These are phyloP conservation scores for Tetratostichococcus sp. DNA, from an alignment of 139 green algal species.

Conservation along the genomic window DNA sequence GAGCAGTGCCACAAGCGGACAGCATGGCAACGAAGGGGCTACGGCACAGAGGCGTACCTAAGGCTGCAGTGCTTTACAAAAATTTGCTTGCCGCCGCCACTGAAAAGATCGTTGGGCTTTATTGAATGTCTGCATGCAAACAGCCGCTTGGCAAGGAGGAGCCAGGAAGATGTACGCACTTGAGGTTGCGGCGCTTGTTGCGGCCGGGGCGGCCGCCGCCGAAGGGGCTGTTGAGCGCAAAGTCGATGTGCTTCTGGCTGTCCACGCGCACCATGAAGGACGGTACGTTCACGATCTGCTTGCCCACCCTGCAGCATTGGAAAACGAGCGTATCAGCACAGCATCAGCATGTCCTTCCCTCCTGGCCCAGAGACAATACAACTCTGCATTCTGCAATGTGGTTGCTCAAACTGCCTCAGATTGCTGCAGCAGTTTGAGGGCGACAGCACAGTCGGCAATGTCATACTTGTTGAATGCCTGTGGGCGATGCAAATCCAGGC, in stretches of 20 bases:
- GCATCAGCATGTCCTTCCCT: background rate
- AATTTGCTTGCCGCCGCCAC: too few species aligned
- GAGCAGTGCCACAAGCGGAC: too few species aligned
- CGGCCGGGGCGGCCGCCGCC: conserved; percentile 94
- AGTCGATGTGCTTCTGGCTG: conserved; percentile 99
- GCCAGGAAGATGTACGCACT: background rate
- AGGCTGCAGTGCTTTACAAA: too few species aligned
- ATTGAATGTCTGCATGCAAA: too few species aligned
- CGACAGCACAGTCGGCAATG: background rate
- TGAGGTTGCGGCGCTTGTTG: conserved; percentile 75
- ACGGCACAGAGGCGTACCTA: too few species aligned
- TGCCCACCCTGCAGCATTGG: conserved; percentile 81
- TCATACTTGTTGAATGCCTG: background rate
- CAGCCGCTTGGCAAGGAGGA: too few species aligned
- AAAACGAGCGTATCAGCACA: background rate
- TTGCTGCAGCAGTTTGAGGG: background rate
- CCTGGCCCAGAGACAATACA: background rate
- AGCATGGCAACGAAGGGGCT: too few species aligned
- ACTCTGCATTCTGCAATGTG: too few species aligned
- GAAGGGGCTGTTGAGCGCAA: conserved; percentile 94
- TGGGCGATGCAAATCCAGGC: too few species aligned
- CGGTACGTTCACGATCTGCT: conserved; percentile 99
- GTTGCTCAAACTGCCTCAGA: too few species aligned
- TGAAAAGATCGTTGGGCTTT: too few species aligned
- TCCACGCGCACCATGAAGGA: conserved; percentile 98